A percentile compares a stretch with the other conserved stretches of the same genome.
Evolutionary conservation across 257 asterid genomes (phyloP).

Genomic region (Primulina huaijiensis): DNA sequence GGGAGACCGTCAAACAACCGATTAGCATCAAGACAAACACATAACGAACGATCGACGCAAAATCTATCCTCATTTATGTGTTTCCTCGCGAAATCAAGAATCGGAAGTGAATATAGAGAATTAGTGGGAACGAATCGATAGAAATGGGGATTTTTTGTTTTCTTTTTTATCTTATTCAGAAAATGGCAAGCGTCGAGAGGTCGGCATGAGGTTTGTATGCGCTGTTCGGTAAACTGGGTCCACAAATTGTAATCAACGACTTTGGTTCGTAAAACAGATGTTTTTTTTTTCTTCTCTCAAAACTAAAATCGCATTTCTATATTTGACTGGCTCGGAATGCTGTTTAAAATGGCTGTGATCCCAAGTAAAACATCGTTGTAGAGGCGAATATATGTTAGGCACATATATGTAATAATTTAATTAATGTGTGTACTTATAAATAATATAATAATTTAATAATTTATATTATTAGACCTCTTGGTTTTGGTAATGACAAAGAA

Average conservation of each 20-base stretch:
- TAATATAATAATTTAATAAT: too few species aligned
- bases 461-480: too few species aligned
- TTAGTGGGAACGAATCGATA: constrained; percentile 4
- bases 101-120: not conserved
- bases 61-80: not conserved
- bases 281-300: too few species aligned
- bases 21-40: not conserved
- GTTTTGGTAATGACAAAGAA: too few species aligned
- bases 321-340: too few species aligned
- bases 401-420: too few species aligned
- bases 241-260: constrained; percentile 24
- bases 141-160: constrained; percentile 1
- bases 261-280: not conserved
- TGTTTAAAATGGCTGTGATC: too few species aligned
- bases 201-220: constrained; percentile 21
- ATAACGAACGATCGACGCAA: constrained; percentile 13
- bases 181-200: constrained; percentile 7
- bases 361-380: too few species aligned
- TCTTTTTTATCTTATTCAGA: not conserved
- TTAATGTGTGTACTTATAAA: too few species aligned
- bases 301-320: too few species aligned
- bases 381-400: too few species aligned
- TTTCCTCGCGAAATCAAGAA: not conserved
- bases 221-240: constrained; percentile 23
- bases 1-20: constrained; percentile 7